Percentiles rank a stretch among this genome's conserved stretches.
Conservation (phyloP, 2,329 filamentous ascomycete genomes). For the Pseudogymnoascus pannorum region DNA sequence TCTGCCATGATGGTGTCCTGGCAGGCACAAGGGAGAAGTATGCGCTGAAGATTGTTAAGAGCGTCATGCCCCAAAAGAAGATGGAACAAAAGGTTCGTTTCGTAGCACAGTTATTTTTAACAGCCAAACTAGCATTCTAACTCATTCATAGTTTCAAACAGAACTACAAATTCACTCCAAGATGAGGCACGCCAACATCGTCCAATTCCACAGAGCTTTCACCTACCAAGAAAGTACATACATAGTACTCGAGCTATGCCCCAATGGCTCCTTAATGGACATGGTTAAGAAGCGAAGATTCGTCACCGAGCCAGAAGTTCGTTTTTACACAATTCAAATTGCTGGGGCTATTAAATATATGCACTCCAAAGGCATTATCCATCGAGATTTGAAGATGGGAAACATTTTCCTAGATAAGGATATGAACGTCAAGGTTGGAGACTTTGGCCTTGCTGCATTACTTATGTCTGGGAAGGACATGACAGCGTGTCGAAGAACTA, state of each 20-base stretch:
- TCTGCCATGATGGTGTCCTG: conserved; percentile 68
- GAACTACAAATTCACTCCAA: conserved; percentile 98
- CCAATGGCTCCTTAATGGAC: conserved; percentile 94
- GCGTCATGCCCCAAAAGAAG: conserved; percentile 67
- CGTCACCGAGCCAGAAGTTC: conserved; percentile 86
- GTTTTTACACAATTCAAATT: conserved; percentile 89
- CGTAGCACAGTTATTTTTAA: neutral
- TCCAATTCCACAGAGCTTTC: conserved; percentile 91
- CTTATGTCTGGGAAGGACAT: conserved; percentile 87
- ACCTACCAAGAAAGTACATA: conserved; percentile 85
- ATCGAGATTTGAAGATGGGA: conserved; percentile 94
- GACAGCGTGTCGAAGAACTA: conserved; percentile 73
- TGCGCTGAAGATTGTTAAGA: conserved; percentile 77
- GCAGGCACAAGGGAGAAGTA: conserved; percentile 59
- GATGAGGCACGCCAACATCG: conserved; percentile 91
- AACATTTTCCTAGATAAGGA: conserved; percentile 91
- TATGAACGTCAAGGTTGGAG: conserved; percentile 97
- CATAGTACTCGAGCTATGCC: conserved; percentile 87
- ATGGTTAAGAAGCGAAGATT: conserved; percentile 91
- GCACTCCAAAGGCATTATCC: conserved; percentile 91
- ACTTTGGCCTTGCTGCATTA: conserved; percentile 90
- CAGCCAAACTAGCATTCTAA: conserved; percentile 10
- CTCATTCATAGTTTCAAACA: conserved; percentile 52
- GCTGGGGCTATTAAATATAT: conserved; percentile 97
- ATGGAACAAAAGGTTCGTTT: conserved; percentile 72